phyloP scores from a whole-genome alignment of 306 rosid species.

The Corylus americana region DNA sequence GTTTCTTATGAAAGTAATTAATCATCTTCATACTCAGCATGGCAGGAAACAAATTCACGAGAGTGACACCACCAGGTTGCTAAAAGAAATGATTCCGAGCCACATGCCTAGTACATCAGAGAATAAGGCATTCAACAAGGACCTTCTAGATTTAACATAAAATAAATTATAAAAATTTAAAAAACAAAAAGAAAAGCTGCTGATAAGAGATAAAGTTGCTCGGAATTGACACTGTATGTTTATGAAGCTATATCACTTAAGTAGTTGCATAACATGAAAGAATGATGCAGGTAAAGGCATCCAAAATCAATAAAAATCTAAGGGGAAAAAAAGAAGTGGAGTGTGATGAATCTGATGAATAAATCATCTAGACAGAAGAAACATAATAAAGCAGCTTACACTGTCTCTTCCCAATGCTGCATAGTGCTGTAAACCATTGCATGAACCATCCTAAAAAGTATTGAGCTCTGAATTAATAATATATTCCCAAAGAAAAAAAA shows the following conservation, averaged over 20 bases:
- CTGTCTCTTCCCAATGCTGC: constrained; percentile 86
- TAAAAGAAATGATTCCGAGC: neutral
- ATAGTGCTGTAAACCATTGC: constrained; percentile 91
- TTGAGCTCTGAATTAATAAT: constrained; percentile 23
- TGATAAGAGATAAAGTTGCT: neutral
- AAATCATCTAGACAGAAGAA: neutral
- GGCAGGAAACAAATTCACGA: neutral
- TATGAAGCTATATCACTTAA: neutral
- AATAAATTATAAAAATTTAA: neutral
- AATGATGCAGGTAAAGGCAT: neutral
- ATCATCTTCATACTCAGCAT: neutral
- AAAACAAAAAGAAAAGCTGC: neutral
- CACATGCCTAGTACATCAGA: neutral
- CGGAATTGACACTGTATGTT: neutral
- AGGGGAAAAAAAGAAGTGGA: neutral
- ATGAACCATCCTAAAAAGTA: constrained; percentile 78
- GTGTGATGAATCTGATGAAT: neutral
- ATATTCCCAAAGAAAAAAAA: constrained; percentile 3
- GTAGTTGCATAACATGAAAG: neutral
- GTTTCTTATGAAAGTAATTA: neutral
- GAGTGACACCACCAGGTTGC: neutral
- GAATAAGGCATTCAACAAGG: neutral
- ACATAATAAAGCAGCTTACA: constrained; percentile 42
- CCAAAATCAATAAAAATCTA: neutral
- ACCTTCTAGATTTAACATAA: neutral